phyloP scores from a whole-genome alignment of 495 filamentous ascomycete genomes.

The Polyplosphaeria fusca region DNA sequence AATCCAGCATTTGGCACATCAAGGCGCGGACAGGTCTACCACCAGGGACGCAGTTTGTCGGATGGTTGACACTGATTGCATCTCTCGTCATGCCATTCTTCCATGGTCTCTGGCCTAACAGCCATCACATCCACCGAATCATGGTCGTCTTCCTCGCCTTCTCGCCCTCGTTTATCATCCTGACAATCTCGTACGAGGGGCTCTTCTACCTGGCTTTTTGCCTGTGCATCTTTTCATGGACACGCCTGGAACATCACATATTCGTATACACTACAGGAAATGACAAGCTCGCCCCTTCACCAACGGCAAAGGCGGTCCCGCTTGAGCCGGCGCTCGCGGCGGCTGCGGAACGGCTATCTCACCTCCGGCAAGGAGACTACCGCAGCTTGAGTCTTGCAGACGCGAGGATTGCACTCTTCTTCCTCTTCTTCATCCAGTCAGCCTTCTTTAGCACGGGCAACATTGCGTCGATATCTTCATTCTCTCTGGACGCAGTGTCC shows the following conservation, averaged over 20 bases:
- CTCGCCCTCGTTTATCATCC: conserved; percentile 88
- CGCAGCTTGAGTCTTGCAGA: conserved; percentile 76
- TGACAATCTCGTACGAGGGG: conserved; percentile 97
- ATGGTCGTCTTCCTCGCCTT: conserved; percentile 91
- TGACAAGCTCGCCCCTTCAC: conserved; percentile 12
- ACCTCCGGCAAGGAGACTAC: conserved; percentile 44
- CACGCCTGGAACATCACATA: conserved; percentile 78
- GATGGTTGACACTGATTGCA: conserved; percentile 75
- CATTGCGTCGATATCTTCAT: conserved; percentile 89
- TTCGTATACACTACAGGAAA: conserved; percentile 50
- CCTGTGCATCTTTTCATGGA: conserved; percentile 81
- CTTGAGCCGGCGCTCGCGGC: neutral
- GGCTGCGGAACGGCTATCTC: conserved; percentile 2
- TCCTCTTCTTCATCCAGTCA: conserved; percentile 89
- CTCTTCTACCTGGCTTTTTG: conserved; percentile 93
- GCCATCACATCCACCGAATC: conserved; percentile 84
- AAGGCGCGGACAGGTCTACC: conserved; percentile 88
- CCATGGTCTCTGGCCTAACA: conserved; percentile 77
- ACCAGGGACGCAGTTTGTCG: conserved; percentile 80
- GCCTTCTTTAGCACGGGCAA: conserved; percentile 98
- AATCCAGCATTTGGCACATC: conserved; percentile 73
- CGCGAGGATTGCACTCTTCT: conserved; percentile 84
- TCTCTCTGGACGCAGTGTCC: conserved; percentile 86
- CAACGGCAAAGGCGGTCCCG: neutral
- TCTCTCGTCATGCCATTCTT: conserved; percentile 79